Evolutionary conservation across 2,329 filamentous ascomycete genomes (phyloP).

Genomic region (Beauveria sp.): DNA sequence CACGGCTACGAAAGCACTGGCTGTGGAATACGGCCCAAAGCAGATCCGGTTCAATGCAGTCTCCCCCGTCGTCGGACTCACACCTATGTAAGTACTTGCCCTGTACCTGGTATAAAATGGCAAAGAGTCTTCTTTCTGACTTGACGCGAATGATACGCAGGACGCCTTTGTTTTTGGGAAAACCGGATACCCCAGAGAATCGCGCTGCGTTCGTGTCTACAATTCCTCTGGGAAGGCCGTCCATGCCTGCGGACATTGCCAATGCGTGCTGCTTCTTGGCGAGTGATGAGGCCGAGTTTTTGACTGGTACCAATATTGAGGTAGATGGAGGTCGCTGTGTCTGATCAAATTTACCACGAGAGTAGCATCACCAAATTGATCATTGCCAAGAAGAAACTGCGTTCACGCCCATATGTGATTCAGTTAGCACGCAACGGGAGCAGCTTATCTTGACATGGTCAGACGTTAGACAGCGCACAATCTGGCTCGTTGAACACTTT

Average conservation of each 20-base stretch:
- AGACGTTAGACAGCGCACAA: no score
- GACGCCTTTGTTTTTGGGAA: conserved; percentile 47
- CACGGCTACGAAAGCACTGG: conserved; percentile 51
- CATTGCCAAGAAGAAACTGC: no score
- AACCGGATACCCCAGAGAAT: conserved; percentile 56
- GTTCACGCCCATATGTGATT: no score
- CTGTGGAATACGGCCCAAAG: conserved; percentile 64
- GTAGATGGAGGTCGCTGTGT: conserved; percentile 25
- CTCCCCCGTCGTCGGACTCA: conserved; percentile 60
- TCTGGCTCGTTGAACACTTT: no score
- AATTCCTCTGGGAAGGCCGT: conserved; percentile 47
- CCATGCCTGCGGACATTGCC: conserved; percentile 58
- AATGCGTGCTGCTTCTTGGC: conserved; percentile 64
- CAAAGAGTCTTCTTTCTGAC: background rate
- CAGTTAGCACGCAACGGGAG: no score
- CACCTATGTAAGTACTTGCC: conserved; percentile 42
- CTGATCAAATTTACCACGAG: conserved; percentile 1
- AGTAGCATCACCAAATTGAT: no score
- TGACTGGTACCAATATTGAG: conserved; percentile 65
- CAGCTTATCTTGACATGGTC: no score
- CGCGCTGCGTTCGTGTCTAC: conserved; percentile 45
- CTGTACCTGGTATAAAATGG: background rate
- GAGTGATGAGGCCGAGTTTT: conserved; percentile 63
- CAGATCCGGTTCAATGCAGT: conserved; percentile 68
- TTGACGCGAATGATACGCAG: conserved; percentile 14